These are phyloP conservation scores for Monosporozyma unispora DNA, from an alignment of 805 yeast species.

Conservation along the genomic window DNA sequence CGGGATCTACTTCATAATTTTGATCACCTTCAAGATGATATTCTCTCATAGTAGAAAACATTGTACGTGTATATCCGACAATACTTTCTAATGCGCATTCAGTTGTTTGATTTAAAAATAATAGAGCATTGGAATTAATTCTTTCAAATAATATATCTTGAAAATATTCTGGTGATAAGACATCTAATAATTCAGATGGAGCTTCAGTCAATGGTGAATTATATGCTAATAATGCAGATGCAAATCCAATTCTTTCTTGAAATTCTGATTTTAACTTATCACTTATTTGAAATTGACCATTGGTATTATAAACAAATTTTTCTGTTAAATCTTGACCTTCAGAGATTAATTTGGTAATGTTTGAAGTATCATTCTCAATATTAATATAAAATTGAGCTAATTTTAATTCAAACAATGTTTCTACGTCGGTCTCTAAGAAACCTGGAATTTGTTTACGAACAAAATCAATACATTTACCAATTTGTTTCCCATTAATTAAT, in stretches of 20 bases:
- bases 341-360: conserved; percentile 13
- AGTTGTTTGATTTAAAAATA: conserved; percentile 36
- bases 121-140: conserved; percentile 33
- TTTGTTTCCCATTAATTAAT: conserved; percentile 36
- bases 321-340: conserved; percentile 21
- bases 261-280: conserved; percentile 25
- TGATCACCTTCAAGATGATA: not conserved
- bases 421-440: conserved; percentile 16
- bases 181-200: conserved; percentile 20
- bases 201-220: conserved; percentile 39
- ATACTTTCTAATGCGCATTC: conserved; percentile 38
- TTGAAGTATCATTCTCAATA: conserved; percentile 8
- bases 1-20: not conserved
- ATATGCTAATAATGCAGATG: conserved; percentile 46
- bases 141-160: conserved; percentile 27
- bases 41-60: conserved; percentile 27
- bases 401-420: conserved; percentile 23
- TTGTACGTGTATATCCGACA: conserved; percentile 33
- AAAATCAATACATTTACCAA: conserved; percentile 35
- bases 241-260: conserved; percentile 34
- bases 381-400: conserved; percentile 20
- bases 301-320: conserved; percentile 15
- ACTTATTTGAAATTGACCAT: conserved; percentile 3
- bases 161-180: conserved; percentile 20
- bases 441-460: conserved; percentile 27